Base-by-base conservation (phyloP, 306 rosid species). In the Cucumis melo region DNA sequence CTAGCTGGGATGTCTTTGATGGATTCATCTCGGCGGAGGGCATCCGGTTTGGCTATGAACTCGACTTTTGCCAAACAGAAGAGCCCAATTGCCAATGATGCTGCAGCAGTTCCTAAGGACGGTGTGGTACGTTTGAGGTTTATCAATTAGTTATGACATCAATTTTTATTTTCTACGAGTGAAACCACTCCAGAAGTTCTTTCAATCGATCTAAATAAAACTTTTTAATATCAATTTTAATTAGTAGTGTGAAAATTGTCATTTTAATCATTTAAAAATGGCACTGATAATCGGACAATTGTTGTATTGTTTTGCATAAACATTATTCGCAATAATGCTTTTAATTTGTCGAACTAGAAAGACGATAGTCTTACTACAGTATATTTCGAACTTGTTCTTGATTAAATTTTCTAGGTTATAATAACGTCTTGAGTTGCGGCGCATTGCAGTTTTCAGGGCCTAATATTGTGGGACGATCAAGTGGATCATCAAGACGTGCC, bases 401-500 rank as follows among this genome's bases (percentile, higher is more conserved):
- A 42, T 8, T 8, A 7, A 41, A 41, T 41, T 41, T 41, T 27
- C n/a, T 41, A 41, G 11, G 20, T 20, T 20, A 32, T n/a, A 5
- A 20, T 42, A 10, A 42, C 9, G 32, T 21, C 32, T 10, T 0
- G 10, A 27, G 20, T 61, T 32, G 6, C 15, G 4, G 2, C 7
- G 67, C 12, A 55, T 36, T 82, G 89, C 92, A 93, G 97, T 75
- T 87, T 74, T 66, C 88, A 67, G 78, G 79, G 59, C 58, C 89
- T 78, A 89, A 86, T 78, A 80, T 78, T 10, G 62, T 87, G 82
- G 97, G 96, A 59, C 90, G 89, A 75, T 84, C 98, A 23, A 83
- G 92, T 81, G 98, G 96, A 78, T 88, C 96, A 77, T 83, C 93
- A n/a, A 88, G 97, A 86, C 92, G 93, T 58, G 93, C 85, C 60